Percentiles rank a stretch among this genome's conserved stretches.
phyloP scores from a whole-genome alignment of 1,284 basidiomycete genomes.

The Phellinidium pouzarii region DNA sequence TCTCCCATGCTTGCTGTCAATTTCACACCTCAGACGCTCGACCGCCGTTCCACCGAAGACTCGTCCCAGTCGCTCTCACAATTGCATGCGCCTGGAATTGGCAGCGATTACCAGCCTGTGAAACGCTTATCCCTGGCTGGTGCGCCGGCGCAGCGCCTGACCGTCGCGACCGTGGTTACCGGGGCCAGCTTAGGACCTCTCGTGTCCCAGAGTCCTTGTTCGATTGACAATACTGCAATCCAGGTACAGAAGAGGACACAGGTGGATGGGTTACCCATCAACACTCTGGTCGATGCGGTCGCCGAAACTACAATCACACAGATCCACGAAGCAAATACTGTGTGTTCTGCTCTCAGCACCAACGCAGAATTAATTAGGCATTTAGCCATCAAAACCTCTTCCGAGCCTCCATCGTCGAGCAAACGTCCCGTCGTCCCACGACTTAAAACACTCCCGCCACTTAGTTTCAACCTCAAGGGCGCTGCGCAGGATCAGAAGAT shows the following conservation, averaged over 20 bases:
- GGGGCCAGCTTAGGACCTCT: constrained; percentile 7
- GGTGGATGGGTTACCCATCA: not conserved
- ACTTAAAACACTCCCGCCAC: constrained; percentile 9
- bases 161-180: constrained; percentile 11
- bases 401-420: not conserved
- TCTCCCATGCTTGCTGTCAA: constrained; percentile 12
- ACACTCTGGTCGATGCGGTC: not conserved
- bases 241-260: not conserved
- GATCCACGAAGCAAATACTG: too few relatives aligned
- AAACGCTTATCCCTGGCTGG: not conserved
- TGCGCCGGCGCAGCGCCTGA: constrained; percentile 8
- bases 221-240: too few relatives aligned
- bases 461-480: constrained; percentile 5
- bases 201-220: too few relatives aligned
- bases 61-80: not conserved
- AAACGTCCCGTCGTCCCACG: constrained; percentile 9
- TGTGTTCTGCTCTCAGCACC: not conserved
- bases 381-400: not conserved
- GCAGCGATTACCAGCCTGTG: not conserved
- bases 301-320: not conserved
- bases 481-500: constrained; percentile 2
- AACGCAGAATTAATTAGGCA: not conserved
- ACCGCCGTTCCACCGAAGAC: constrained; percentile 4
- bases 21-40: constrained; percentile 2
- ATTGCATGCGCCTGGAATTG: constrained; percentile 3